Base-by-base conservation (phyloP, 352 stramenopile species). In the Elongisporangium prolatum region DNA sequence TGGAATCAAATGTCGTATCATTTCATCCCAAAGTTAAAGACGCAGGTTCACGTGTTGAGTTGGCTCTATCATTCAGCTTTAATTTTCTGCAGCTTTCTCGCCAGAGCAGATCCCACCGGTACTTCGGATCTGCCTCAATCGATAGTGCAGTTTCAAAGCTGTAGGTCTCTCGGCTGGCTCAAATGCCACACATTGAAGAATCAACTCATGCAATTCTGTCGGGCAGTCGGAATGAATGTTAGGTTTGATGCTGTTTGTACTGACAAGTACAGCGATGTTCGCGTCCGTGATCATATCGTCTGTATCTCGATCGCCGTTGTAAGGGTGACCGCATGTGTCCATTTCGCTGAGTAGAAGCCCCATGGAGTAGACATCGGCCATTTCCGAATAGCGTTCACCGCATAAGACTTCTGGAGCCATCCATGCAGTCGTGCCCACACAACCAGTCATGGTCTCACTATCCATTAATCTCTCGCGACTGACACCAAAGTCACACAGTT, bases 131-230 rank as follows among this genome's bases (percentile, higher is more conserved):
- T 21, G 63, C 28, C 77, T 60, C 44, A 88, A 63, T 22, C 76
- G 71, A 56, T 83, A 93, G 59, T 89, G 82, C 55, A 93, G 63
- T 61, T 90, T 68, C 28, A 93, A 47, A 6, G 83, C 80, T 3
- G 72, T 81, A 28, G 82, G 82, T 13, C 82, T 77, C 48, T 80
- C 69, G 4, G 67, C 53, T n/a, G 80, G 76, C 37, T 84, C 60
- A 21, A 72, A 78, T 17, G 72, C 64, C 21, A 92, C 53, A 50
- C 82, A 92, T 22, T 76, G 71, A 21, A 71, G 49, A 48, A 86
- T 71, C 21, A 93, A 59, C 7, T 65, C 56, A 0, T 65, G 71
- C 9, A 93, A 68, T 34, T 59, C 72, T 1, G 48, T 40, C 16
- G 84, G 84, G 60, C 82, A 91, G 50, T 88, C 74, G 3, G n/a